phyloP scores from a whole-genome alignment of 257 asterid genomes.

The Striga asiatica region DNA sequence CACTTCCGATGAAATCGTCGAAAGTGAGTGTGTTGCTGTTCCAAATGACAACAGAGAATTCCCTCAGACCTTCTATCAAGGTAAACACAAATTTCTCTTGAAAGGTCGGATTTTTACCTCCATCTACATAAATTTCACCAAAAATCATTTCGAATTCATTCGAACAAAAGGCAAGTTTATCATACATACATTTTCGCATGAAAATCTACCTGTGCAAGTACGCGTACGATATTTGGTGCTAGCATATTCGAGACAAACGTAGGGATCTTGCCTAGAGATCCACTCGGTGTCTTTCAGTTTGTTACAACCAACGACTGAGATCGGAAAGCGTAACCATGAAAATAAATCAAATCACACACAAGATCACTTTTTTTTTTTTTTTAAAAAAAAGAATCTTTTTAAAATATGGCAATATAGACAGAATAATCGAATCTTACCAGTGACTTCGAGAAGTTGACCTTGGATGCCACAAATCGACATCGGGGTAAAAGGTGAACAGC shows the following conservation, averaged over 20 bases:
- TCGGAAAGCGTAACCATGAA: background rate
- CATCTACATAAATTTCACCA: slow-evolving; percentile 38
- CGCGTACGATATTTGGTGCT: slow-evolving; percentile 73
- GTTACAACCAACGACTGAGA: slow-evolving; percentile 62
- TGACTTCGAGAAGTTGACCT: slow-evolving; percentile 80
- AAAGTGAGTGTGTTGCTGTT: slow-evolving; percentile 73
- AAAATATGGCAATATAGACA: background rate
- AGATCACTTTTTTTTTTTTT: too few relatives aligned
- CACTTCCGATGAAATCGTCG: slow-evolving; percentile 83
- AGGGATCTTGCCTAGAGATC: slow-evolving; percentile 97
- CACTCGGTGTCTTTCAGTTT: slow-evolving; percentile 81
- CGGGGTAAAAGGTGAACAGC: slow-evolving; percentile 17
- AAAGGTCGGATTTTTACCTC: slow-evolving; percentile 83
- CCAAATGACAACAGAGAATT: slow-evolving; percentile 58
- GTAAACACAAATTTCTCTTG: slow-evolving; percentile 85
- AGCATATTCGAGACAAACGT: slow-evolving; percentile 72
- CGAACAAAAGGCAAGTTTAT: background rate
- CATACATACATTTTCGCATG: background rate
- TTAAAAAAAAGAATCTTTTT: background rate
- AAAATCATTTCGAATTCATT: too few relatives aligned
- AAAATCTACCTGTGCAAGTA: slow-evolving; percentile 68
- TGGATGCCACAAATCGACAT: slow-evolving; percentile 83
- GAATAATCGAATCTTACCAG: slow-evolving; percentile 38
- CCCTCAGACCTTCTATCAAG: slow-evolving; percentile 79
- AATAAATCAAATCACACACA: background rate